Evolutionary conservation across 768 basidiomycete genomes (phyloP).

Genomic region (Boletus subcaerulescens): DNA sequence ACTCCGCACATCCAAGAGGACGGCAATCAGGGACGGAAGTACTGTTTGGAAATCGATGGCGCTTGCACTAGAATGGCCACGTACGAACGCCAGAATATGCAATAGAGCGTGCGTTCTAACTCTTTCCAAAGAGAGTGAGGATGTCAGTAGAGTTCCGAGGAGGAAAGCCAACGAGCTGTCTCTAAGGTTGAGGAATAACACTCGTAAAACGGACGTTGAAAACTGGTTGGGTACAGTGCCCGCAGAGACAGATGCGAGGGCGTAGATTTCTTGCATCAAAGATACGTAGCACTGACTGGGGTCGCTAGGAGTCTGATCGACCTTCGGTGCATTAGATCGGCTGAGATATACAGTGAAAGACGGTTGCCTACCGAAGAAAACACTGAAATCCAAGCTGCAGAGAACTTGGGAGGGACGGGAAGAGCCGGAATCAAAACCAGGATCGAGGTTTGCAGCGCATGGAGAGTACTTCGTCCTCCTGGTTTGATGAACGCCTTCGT

Average conservation of each 20-base stretch:
- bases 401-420: slow-evolving; percentile 38
- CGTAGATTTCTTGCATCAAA: slow-evolving; percentile 67
- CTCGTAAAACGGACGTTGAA: slow-evolving; percentile 54
- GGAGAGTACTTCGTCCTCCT: slow-evolving; percentile 50
- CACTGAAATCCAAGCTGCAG: slow-evolving; percentile 47
- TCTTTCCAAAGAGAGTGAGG: slow-evolving; percentile 24
- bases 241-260: slow-evolving; percentile 56
- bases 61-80: slow-evolving; percentile 58
- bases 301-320: slow-evolving; percentile 9
- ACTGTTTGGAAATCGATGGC: slow-evolving; percentile 79
- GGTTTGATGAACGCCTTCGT: slow-evolving; percentile 58
- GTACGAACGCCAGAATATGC: slow-evolving; percentile 78
- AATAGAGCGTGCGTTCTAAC: slow-evolving; percentile 58
- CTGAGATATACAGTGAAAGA: neutral
- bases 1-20: slow-evolving; percentile 36
- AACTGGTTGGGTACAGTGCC: slow-evolving; percentile 41
- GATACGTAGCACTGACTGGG: slow-evolving; percentile 45
- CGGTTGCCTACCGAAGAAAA: slow-evolving; percentile 32
- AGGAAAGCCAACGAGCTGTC: slow-evolving; percentile 79
- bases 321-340: slow-evolving; percentile 14
- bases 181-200: slow-evolving; percentile 65
- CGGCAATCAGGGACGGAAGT: slow-evolving; percentile 64
- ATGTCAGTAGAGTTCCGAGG: slow-evolving; percentile 61
- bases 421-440: slow-evolving; percentile 51
- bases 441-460: slow-evolving; percentile 57